Base-by-base conservation (phyloP, 768 basidiomycete genomes). In the Termitomyces sp. region DNA sequence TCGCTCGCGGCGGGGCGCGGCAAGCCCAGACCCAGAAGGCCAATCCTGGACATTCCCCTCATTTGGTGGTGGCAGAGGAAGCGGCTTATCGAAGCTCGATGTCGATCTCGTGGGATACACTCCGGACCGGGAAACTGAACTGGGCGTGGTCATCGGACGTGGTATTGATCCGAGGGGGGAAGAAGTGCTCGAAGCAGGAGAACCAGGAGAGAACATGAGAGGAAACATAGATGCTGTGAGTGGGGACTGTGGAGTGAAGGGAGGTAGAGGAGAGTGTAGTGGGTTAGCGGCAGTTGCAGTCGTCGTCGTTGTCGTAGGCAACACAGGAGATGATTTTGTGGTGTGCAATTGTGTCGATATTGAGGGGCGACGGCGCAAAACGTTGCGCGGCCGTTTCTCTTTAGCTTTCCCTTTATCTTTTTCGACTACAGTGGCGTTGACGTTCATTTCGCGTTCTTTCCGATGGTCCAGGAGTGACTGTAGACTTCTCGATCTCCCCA, bases 291-390 rank as follows among this genome's bases (percentile, higher is more conserved):
- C 14, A 10, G 9, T 12, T 3, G 8, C 27, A 17, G 35, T 42
- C 4, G 40, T 49, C 5, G 56, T n/a, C 21, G 52, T 43, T 7
- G 39, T 44, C 8, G 35, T 27, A 40, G 42, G 41, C 5, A 32
- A 43, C 35, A 42, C 34, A 39, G 54, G 49, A 2, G 42, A 19
- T 4, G 49, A 52, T 44, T 56, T 56, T 39, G 50, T 12, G 14
- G n/a, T 52, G 1, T 34, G 52, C 7, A 2, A 25, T 6, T 50
- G 23, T 12, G 34, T 10, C 7, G 58, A 55, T 16, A 23, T 49
- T 2, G 61, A 60, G 3, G 61, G 58, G 0, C 58, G 58, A 6
- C 60, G 55, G 6, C 55, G 55, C 6, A 61, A 49, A 2, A 63
- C 58, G 27, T 63, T 61, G 17, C 58, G 54, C 7, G 27, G 41